Evolutionary conservation across 148 eudicot genomes (phyloP), one percentile per base, ranked within the genome.

Genomic region (Camellia granthamiana): DNA sequence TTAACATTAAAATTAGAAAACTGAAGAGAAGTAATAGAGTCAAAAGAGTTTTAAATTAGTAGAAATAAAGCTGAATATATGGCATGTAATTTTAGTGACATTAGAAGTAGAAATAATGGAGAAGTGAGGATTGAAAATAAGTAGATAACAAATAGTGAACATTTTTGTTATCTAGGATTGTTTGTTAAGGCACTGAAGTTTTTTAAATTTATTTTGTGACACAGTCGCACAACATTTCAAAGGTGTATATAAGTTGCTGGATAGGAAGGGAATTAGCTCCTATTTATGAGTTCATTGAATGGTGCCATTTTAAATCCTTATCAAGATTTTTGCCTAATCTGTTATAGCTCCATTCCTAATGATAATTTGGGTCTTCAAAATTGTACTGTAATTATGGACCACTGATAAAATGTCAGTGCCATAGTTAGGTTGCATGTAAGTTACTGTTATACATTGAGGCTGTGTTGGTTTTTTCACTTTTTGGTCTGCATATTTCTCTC

Each of bases 321-420:
- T 47, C 56, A 49, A 47, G 74, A 47, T 70, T 70, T 72, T 19
- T 49, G 55, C 42, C 8, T 47, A 3, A n/a, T 46, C 15, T 54
- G 54, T 15, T 23, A 63, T n/a, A 54, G 44, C 76, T 72, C 62
- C 76, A 72, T 72, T 54, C 61, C 23, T 60, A 21, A 52, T 72
- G 43, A 47, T n/a, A n/a, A 21, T 47, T 70, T n/a, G 46, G 56
- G 55, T 7, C 52, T 69, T 18, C 12, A 16, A 7, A 42, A 16
- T 4, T 46, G 58, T 49, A 51, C 3, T 51, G 64, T 18, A 23
- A 52, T 12, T 13, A 12, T 72, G 75, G 76, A 54, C 38, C 38
- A 21, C 19, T 54, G 76, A 52, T 55, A 9, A 61, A 51, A 52
- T 72, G 60, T 51, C 51, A 68, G 21, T 5, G n/a, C 19, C 8